Conservation (phyloP, 352 stramenopile species). For the Pythium vanterpoolii region DNA sequence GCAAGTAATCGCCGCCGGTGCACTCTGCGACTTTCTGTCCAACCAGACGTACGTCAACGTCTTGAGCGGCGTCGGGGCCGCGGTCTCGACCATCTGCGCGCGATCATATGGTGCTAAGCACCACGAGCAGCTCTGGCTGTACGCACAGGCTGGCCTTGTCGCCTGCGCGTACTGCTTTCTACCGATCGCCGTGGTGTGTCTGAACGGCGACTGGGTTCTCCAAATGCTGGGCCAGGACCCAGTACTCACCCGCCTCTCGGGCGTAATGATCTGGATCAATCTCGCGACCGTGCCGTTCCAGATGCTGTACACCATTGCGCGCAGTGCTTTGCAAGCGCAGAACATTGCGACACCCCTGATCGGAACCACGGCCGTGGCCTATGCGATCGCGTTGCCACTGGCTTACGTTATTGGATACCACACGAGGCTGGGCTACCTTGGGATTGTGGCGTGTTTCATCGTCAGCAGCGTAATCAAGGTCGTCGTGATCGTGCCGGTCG, state of each 20-base stretch:
- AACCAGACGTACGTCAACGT: conserved; percentile 39
- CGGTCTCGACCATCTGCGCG: conserved; percentile 56
- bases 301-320: conserved; percentile 32
- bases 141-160: conserved; percentile 46
- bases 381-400: conserved; percentile 16
- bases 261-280: conserved; percentile 34
- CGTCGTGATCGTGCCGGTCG: conserved; percentile 27
- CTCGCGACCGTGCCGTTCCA: conserved; percentile 37
- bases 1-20: conserved; percentile 46
- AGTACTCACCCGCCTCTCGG: conserved; percentile 37
- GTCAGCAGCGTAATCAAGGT: too few relatives aligned
- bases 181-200: conserved; percentile 33
- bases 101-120: conserved; percentile 52
- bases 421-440: conserved; percentile 36
- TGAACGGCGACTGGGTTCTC: conserved; percentile 38
- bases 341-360: conserved; percentile 37
- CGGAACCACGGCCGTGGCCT: conserved; percentile 19
- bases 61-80: conserved; percentile 43
- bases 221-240: conserved; percentile 47
- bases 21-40: conserved; percentile 43
- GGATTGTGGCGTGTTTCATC: conserved; percentile 29
- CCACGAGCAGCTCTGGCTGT: conserved; percentile 49
- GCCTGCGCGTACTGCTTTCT: conserved; percentile 32
- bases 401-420: conserved; percentile 41
- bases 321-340: conserved; percentile 44